Conservation (phyloP, 192 early-diverging fungal species). For the Coemansia sp. region DNA sequence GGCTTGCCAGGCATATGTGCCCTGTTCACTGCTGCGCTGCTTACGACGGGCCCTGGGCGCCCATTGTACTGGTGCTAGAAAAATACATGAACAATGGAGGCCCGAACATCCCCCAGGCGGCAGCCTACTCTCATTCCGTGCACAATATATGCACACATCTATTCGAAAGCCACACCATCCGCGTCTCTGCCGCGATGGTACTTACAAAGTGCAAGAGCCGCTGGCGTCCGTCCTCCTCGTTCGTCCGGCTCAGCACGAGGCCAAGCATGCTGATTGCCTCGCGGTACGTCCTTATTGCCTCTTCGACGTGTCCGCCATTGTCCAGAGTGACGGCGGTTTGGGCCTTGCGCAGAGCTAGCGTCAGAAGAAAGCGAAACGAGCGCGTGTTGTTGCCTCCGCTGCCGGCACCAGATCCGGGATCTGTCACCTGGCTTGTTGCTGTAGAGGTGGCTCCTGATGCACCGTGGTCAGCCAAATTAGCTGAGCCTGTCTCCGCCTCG, state of each 20-base stretch:
- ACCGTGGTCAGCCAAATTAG: background rate
- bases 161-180: background rate
- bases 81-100: background rate
- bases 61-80: background rate
- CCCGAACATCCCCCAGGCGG: background rate
- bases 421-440: slow-evolving; percentile 9
- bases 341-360: slow-evolving; percentile 56
- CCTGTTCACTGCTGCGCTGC: background rate
- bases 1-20: background rate
- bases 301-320: slow-evolving; percentile 54
- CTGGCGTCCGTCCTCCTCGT: slow-evolving; percentile 54
- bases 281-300: slow-evolving; percentile 54
- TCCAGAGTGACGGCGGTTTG: slow-evolving; percentile 57
- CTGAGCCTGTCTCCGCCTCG: background rate
- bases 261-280: slow-evolving; percentile 62
- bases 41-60: background rate
- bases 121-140: background rate
- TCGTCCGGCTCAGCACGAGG: slow-evolving; percentile 53
- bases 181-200: background rate
- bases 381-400: slow-evolving; percentile 53
- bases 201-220: slow-evolving; percentile 59
- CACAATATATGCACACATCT: background rate
- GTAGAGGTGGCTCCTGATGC: background rate
- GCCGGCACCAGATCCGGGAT: background rate
- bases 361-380: slow-evolving; percentile 58